Conservation (phyloP, 2,329 filamentous ascomycete species). For the Balansia obtecta region DNA sequence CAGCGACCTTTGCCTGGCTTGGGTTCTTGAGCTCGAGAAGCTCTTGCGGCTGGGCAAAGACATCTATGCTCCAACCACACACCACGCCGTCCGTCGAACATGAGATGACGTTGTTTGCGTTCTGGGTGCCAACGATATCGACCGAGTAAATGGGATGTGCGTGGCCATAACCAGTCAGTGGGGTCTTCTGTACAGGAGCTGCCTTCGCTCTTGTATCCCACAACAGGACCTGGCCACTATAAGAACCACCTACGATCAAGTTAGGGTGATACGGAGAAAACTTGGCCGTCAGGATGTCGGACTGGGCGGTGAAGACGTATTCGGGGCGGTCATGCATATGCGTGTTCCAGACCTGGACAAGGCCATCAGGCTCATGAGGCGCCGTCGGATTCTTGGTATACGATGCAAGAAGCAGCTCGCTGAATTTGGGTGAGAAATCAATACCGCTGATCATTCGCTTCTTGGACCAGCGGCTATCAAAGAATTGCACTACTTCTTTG, state of each 20-base stretch:
- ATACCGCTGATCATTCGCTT: constrained; percentile 95
- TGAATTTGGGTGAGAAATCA: constrained; percentile 91
- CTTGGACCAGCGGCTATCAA: constrained; percentile 90
- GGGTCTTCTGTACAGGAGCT: constrained; percentile 88
- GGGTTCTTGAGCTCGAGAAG: constrained; percentile 79
- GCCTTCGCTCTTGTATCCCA: constrained; percentile 93
- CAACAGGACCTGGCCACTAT: constrained; percentile 88
- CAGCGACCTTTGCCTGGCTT: constrained; percentile 59
- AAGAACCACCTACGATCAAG: constrained; percentile 88
- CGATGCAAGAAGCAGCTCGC: constrained; percentile 81
- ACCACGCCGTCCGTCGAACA: constrained; percentile 94
- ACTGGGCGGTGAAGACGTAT: constrained; percentile 93
- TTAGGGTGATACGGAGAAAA: constrained; percentile 99
- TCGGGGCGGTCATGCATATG: constrained; percentile 90
- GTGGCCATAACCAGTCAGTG: constrained; percentile 85
- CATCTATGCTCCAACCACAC: constrained; percentile 95
- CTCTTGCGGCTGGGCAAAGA: constrained; percentile 94
- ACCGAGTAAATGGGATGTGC: constrained; percentile 94
- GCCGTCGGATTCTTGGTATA: constrained; percentile 97
- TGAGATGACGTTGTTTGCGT: constrained; percentile 96
- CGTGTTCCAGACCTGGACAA: constrained; percentile 94
- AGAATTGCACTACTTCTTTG: constrained; percentile 86
- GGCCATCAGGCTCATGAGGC: constrained; percentile 82
- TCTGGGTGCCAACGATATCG: constrained; percentile 93
- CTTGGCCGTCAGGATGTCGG: constrained; percentile 86